Base-by-base conservation (phyloP, 208 protist species). In the Histomonas meleagridis region DNA sequence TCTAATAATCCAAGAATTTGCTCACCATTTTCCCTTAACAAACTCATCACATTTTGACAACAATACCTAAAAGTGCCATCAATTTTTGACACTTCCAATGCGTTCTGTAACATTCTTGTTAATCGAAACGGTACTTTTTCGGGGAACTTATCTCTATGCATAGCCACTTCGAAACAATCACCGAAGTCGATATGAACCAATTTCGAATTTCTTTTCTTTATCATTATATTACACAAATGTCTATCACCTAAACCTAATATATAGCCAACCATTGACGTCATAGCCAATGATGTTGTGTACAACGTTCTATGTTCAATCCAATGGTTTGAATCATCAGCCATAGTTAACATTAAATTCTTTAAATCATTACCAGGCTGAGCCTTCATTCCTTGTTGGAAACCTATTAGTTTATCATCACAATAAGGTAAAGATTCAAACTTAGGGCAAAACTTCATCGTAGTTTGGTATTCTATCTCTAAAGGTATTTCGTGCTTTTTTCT, bases 41-140 rank as follows among this genome's bases (percentile, higher is more conserved):
- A 16, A 12, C n/a, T 14, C 86, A 91, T 91, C 7, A 65, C 35
- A 32, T 91, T 91, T 62, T 91, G 53, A 40, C 86, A 91, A 43
- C 28, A 69, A 38, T 3, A 32, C 28, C 86, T 65, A 40, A 69
- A 91, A 28, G 49, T 91, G 38, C 86, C 86, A 69, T 91, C 86
- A 40, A 91, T 91, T 91, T 32, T 65, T n/a, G 86, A 91, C 7
- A 91, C 86, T 91, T 91, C 86, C 23, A 91, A 51, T 49, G 53
- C 86, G 9, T 69, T 91, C 7, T 18, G 40, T 5, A 91, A 40
- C 26, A 91, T 91, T 46, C 86, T 65, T 91, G 86, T 91, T 12
- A 91, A 35, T 91, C 86, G 32, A 48, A 91, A 91, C 28, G 86
- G 86, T 12, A 91, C 86, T 62, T 91, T 60, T 91, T 91, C 86